Percentiles rank a stretch among this genome's conserved stretches.
Conservation (phyloP, 805 yeast species). For the Priceomyces medius region DNA sequence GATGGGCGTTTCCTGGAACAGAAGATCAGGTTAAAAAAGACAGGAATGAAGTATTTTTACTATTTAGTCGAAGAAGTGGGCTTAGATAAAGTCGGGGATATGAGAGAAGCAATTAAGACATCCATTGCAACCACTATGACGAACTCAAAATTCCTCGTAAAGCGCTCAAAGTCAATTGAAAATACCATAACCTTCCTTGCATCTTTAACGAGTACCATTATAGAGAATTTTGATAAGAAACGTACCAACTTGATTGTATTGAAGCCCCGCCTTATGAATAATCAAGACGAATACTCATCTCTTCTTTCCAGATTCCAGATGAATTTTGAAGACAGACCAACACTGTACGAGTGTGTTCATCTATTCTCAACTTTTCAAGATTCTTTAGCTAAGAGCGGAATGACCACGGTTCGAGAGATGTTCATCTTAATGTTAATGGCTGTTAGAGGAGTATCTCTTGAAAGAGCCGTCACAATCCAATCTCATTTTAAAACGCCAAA, state of each 20-base stretch:
- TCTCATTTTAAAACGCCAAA: slow-evolving; percentile 67
- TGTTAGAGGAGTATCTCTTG: slow-evolving; percentile 76
- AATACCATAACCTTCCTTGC: slow-evolving; percentile 66
- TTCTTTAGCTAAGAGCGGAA: slow-evolving; percentile 65
- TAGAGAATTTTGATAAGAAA: slow-evolving; percentile 27
- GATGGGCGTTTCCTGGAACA: slow-evolving; percentile 93
- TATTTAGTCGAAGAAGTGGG: slow-evolving; percentile 80
- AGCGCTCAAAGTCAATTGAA: slow-evolving; percentile 67
- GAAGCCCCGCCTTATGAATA: slow-evolving; percentile 48
- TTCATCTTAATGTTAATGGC: slow-evolving; percentile 77
- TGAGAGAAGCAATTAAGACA: slow-evolving; percentile 70
- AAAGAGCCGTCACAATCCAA: slow-evolving; percentile 81
- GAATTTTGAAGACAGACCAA: slow-evolving; percentile 36
- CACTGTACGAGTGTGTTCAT: slow-evolving; percentile 38
- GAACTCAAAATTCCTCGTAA: slow-evolving; percentile 62
- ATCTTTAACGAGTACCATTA: slow-evolving; percentile 47
- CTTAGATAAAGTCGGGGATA: slow-evolving; percentile 33
- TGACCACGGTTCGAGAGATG: slow-evolving; percentile 72
- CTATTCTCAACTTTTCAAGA: slow-evolving; percentile 51
- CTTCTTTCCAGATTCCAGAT: slow-evolving; percentile 42
- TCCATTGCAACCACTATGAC: slow-evolving; percentile 70
- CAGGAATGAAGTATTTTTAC: slow-evolving; percentile 65
- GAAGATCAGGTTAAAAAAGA: slow-evolving; percentile 66
- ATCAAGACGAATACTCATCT: slow-evolving; percentile 50
- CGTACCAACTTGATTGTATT: slow-evolving; percentile 43